Base-by-base conservation (phyloP, 441 rosid species). In the Syzygium malaccense region DNA sequence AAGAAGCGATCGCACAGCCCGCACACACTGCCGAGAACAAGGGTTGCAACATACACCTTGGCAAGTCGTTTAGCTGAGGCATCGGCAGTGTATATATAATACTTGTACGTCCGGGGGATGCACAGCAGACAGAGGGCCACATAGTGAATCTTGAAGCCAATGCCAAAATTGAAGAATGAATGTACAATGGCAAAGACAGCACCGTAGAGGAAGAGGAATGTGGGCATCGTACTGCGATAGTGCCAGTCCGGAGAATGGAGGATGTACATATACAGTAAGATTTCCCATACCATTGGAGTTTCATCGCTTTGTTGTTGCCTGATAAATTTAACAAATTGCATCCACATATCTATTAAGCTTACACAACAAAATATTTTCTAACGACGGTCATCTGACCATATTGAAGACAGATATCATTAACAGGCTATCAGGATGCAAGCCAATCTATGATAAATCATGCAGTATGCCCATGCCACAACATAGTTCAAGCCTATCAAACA, bases 241-340 rank as follows among this genome's bases (percentile, higher is more conserved):
- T 97, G 99, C 99, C 99, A 97, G 92, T 97, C 98, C 53, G 99
- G 99, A 30, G 99, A 98, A 93, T 96, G 95, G 51, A 98, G 96
- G 90, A 96, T 96, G 93, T 95, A 97, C 89, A 97, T 92, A 90
- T 97, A 97, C 60, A 98, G 95, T 86, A 98, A 98, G 93, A 98
- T 94, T 91, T 96, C 99, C 99, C 99, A 88, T 62, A 88, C 90
- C 90, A 88, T 88, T n/a, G 90, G 90, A n/a, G 90, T 88, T 86
- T 88, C 90, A 93, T 97, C 99, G 87, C 99, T 95, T 90, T 95
- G 99, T 90, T 95, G 99, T 92, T 96, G 99, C 95, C 99, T 97
- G 95, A 17, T 87, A 88, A 87, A 20, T 37, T 58, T 87, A 78
- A 25, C n/a, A 32, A 45, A 32, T 41, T 0, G 20, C 57, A 32